phyloP scores from a whole-genome alignment of 2,329 filamentous ascomycete species.

The Stagonosporopsis vannaccii region DNA sequence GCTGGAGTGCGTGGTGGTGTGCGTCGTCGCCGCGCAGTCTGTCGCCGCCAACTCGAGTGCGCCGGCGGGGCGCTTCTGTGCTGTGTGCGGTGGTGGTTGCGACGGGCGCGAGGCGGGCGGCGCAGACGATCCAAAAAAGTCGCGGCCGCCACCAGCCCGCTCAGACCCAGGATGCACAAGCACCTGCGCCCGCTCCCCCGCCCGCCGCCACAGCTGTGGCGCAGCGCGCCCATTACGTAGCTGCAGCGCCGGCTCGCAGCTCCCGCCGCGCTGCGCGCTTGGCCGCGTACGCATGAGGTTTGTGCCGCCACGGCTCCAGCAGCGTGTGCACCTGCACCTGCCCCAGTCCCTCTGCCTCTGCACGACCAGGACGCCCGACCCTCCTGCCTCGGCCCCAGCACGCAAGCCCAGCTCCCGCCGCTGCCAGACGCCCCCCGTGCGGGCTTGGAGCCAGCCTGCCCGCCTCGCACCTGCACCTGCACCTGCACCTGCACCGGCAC shows the following conservation, averaged over 20 bases:
- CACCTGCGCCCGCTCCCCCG: conserved; percentile 13
- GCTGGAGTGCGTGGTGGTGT: no score
- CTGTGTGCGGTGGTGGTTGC: conserved; percentile 13
- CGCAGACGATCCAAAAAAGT: not conserved
- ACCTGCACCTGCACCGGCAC: conserved; percentile 8
- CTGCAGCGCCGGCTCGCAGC: not conserved
- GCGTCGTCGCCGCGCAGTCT: conserved; percentile 10
- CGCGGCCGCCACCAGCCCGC: conserved; percentile 3
- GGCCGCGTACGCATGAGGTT: conserved; percentile 11
- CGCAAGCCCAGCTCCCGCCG: conserved; percentile 12
- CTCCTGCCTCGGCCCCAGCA: conserved; percentile 3
- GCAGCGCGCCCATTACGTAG: conserved; percentile 3
- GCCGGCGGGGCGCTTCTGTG: conserved; percentile 6
- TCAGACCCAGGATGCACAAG: conserved; percentile 9
- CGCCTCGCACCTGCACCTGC: conserved; percentile 5
- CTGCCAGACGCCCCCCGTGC: conserved; percentile 2
- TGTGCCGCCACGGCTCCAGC: not conserved
- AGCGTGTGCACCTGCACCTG: no score
- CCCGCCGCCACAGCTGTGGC: conserved; percentile 9
- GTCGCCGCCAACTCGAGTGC: conserved; percentile 20
- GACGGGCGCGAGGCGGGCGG: conserved; percentile 9
- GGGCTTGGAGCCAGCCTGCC: conserved; percentile 16
- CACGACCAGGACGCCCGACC: not conserved
- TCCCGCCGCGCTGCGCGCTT: conserved; percentile 2
- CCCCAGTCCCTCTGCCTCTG: not conserved